Evolutionary conservation across 352 stramenopile species (phyloP), one percentile per base, ranked within the genome.

Genomic region (Globisporangium orthogonon): DNA sequence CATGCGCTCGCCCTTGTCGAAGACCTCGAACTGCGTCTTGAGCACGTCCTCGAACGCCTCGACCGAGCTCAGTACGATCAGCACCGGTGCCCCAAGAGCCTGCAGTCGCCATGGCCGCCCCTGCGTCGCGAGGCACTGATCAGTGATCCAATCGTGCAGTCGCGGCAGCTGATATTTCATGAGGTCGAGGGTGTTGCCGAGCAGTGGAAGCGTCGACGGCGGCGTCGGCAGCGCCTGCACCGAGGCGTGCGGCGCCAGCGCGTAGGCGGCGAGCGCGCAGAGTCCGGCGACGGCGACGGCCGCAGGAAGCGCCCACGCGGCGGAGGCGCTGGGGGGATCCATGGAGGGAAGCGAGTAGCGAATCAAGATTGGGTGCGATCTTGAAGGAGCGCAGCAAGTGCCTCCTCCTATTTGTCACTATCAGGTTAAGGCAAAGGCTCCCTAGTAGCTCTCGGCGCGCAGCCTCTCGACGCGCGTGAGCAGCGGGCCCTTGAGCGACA

Each of bases 11-110:
- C 69, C 70, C 44, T 78, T 78, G 37, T 60, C 45, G 45, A 76
- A 78, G 41, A 61, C 59, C 10, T 71, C 56, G 33, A 75, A 69
- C 56, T 78, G 70, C 35, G 63, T 78, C 55, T 58, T 67, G 39
- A 67, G 61, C 52, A 75, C 71, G 14, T 68, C 70, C 18, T 75
- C 70, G 9, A 73, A 65, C 1, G 35, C 33, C 37, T 75, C 59
- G 3, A 60, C 58, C 7, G 50, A 47, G 31, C 52, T 55, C 18
- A 73, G 56, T 17, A 69, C 49, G 58, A 76, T 53, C 17, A 66
- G 53, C 13, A 61, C 56, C 7, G 60, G 52, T 13, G 49, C 37
- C 1, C 67, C 67, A 4, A 64, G 41, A 10, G 63, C 61, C 18
- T 46, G 45, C 35, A 74, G 49, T 28, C 54, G 7, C 64, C 67